These are phyloP conservation scores for Kokia cookei DNA, from an alignment of 441 rosid species.

Conservation along the genomic window DNA sequence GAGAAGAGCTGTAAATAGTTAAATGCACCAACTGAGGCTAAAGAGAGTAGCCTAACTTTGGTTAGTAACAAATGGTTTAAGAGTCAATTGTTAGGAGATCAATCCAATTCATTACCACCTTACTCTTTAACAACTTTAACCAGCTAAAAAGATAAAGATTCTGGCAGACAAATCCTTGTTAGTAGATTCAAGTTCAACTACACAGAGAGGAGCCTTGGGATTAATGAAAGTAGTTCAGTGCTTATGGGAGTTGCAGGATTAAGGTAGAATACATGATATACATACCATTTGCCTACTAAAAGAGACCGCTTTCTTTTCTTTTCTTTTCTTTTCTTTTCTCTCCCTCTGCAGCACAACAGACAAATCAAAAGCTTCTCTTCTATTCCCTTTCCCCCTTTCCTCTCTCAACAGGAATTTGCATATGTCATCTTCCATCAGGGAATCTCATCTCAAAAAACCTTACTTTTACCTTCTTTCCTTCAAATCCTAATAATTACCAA, in stretches of 20 bases:
- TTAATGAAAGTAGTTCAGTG: conserved; percentile 30
- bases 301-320: conserved; percentile 29
- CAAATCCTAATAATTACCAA: conserved; percentile 35
- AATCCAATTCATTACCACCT: not conserved
- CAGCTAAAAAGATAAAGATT: not conserved
- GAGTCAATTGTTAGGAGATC: conserved; percentile 10
- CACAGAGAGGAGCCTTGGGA: conserved; percentile 27
- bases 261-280: conserved; percentile 24
- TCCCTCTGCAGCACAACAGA: conserved; percentile 33
- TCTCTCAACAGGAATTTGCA: conserved; percentile 17
- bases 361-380: conserved; percentile 49
- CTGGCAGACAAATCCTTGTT: not conserved
- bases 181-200: conserved; percentile 23
- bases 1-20: not conserved
- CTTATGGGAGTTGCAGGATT: conserved; percentile 32
- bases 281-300: conserved; percentile 47
- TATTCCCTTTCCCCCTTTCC: conserved; percentile 12
- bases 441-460: conserved; percentile 41
- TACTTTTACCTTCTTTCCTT: conserved; percentile 31
- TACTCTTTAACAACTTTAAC: conserved; percentile 2
- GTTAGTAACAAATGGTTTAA: not conserved
- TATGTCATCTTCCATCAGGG: conserved; percentile 48
- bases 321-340: conserved; percentile 2
- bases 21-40: not conserved
- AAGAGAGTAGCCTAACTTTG: not conserved